phyloP scores from a whole-genome alignment of 768 basidiomycete genomes.

The Suillus subaureus region DNA sequence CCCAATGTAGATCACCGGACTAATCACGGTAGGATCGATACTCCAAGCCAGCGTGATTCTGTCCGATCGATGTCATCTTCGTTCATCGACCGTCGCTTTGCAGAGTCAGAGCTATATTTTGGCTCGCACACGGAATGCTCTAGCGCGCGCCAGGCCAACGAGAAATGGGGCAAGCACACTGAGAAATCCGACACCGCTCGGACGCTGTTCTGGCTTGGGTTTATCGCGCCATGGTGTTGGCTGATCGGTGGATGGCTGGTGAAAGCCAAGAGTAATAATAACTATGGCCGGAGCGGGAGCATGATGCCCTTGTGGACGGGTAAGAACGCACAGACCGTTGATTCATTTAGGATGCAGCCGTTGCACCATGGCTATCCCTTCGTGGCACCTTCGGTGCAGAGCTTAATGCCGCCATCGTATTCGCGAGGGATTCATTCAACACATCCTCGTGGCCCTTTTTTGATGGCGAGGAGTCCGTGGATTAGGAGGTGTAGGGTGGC shows the following conservation, averaged over 20 bases:
- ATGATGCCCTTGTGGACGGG: constrained; percentile 34
- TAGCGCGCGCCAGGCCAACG: constrained; percentile 22
- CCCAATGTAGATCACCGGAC: constrained; percentile 21
- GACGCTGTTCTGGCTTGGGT: constrained; percentile 77
- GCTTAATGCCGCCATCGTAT: constrained; percentile 32
- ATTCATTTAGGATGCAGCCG: constrained; percentile 45
- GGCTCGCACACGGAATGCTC: constrained; percentile 36
- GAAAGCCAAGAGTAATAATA: constrained; percentile 35
- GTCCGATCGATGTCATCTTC: constrained; percentile 47
- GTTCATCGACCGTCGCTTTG: constrained; percentile 55
- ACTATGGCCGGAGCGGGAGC: constrained; percentile 44
- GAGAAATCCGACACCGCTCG: constrained; percentile 40
- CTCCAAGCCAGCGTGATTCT: constrained; percentile 29
- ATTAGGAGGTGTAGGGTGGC: constrained; percentile 56
- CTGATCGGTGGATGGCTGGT: constrained; percentile 77
- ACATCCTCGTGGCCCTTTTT: constrained; percentile 21
- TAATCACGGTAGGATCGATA: constrained; percentile 18
- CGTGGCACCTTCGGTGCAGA: constrained; percentile 49
- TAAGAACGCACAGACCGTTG: constrained; percentile 44
- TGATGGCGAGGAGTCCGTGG: constrained; percentile 36
- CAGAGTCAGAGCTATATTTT: constrained; percentile 41
- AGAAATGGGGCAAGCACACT: constrained; percentile 15
- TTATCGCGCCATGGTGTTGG: constrained; percentile 75
- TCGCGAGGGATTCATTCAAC: constrained; percentile 20
- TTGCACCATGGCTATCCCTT: constrained; percentile 57